Conservation (phyloP, 345 rosid species). For the Boechera retrofracta region DNA sequence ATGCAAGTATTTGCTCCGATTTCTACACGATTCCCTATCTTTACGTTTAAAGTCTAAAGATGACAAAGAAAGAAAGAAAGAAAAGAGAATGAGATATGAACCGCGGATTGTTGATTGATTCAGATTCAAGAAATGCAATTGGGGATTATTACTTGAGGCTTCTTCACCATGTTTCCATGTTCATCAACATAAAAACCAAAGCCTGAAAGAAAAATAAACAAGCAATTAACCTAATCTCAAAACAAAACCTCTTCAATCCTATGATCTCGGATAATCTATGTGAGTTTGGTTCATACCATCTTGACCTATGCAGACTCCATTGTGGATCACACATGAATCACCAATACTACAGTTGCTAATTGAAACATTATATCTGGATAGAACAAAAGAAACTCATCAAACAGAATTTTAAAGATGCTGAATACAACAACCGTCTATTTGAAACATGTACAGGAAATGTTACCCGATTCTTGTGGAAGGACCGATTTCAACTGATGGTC, state of each 20-base stretch:
- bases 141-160: constrained; percentile 65
- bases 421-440: not conserved
- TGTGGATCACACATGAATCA: constrained; percentile 68
- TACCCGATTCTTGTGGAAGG: constrained; percentile 64
- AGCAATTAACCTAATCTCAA: not conserved
- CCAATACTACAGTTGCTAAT: constrained; percentile 69
- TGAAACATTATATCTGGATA: constrained; percentile 65
- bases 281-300: constrained; percentile 55
- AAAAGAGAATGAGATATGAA: not conserved
- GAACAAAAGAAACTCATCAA: not conserved
- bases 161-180: constrained; percentile 69
- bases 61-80: not conserved
- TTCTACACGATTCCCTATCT: constrained; percentile 73
- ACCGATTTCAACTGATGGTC: constrained; percentile 62
- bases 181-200: constrained; percentile 81
- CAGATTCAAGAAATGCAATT: constrained; percentile 35
- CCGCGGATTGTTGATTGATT: not conserved
- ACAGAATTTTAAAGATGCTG: not conserved
- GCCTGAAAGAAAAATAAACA: constrained; percentile 47
- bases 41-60: constrained; percentile 58
- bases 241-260: not conserved
- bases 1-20: constrained; percentile 86
- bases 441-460: not conserved
- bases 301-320: constrained; percentile 89
- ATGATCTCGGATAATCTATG: not conserved